Evolutionary conservation across 169 alveolate genomes (phyloP).

Genomic region (Babesia divergens): DNA sequence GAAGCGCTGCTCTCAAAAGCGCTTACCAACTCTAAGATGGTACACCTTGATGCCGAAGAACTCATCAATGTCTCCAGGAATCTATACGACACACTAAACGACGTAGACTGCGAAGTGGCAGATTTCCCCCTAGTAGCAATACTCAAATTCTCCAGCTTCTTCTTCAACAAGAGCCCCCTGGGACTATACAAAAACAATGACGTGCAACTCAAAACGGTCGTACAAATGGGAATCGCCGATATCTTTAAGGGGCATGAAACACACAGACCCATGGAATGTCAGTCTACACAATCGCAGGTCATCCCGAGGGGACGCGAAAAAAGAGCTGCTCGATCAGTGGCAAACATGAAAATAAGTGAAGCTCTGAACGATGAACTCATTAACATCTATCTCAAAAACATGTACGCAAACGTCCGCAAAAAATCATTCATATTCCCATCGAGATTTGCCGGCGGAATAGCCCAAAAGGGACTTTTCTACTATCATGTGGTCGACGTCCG

Average conservation of each 20-base stretch:
- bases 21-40: conserved; percentile 36
- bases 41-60: conserved; percentile 49
- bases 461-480: not conserved
- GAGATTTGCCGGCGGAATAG: not conserved
- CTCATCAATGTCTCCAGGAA: conserved; percentile 52
- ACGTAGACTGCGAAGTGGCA: conserved; percentile 36
- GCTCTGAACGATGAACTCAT: not conserved
- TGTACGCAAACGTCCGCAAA: not conserved
- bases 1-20: conserved; percentile 4
- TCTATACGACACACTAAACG: conserved; percentile 48
- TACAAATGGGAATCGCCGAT: conserved; percentile 1
- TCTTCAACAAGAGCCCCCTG: conserved; percentile 20
- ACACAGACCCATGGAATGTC: not conserved
- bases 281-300: not conserved
- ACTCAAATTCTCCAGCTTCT: conserved; percentile 13
- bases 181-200: conserved; percentile 7
- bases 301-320: not conserved
- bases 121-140: conserved; percentile 50
- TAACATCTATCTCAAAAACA: not conserved
- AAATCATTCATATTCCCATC: conserved; percentile 19
- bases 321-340: not conserved
- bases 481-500: conserved; percentile 51
- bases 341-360: not conserved
- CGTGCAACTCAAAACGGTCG: not conserved
- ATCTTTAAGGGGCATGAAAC: conserved; percentile 1